Conservation (phyloP, 2,329 filamentous ascomycete genomes). For the Onygenales sp. region DNA sequence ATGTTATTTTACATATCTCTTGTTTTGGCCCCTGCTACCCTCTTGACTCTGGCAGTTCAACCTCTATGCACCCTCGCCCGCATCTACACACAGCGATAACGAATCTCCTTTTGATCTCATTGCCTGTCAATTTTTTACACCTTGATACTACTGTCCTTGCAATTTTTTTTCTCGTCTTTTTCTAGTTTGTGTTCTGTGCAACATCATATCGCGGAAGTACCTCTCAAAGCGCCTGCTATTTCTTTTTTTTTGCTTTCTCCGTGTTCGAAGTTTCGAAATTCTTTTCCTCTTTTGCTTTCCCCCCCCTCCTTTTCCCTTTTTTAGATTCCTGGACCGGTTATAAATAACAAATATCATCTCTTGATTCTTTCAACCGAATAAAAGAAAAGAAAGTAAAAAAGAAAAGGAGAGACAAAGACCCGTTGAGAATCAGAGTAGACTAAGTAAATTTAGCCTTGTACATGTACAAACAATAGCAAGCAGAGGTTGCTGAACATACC, state of each 20-base stretch:
- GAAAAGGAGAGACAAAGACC: not conserved
- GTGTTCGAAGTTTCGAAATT: no score
- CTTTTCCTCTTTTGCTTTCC: no score
- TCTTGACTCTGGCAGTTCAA: constrained; percentile 2
- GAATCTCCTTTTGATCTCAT: constrained; percentile 1
- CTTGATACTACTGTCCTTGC: no score
- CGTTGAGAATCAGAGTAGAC: constrained; percentile 5
- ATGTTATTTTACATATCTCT: not conserved
- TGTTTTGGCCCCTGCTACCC: not conserved
- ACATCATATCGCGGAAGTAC: no score
- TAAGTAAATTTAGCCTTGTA: constrained; percentile 1
- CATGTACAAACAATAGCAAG: not conserved
- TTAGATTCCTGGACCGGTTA: no score
- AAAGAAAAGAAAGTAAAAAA: no score
- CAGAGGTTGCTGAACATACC: constrained; percentile 1
- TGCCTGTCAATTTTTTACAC: not conserved
- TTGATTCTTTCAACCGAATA: no score
- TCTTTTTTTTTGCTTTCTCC: no score
- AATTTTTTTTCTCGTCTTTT: not conserved
- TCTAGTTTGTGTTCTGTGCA: not conserved
- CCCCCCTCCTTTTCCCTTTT: no score
- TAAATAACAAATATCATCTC: no score
- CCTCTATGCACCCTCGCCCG: not conserved
- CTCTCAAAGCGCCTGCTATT: no score
- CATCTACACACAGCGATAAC: not conserved